Percentiles rank a stretch among this genome's conserved stretches.
phyloP scores from a whole-genome alignment of 768 basidiomycete genomes.

The Multifurca ochricompacta region DNA sequence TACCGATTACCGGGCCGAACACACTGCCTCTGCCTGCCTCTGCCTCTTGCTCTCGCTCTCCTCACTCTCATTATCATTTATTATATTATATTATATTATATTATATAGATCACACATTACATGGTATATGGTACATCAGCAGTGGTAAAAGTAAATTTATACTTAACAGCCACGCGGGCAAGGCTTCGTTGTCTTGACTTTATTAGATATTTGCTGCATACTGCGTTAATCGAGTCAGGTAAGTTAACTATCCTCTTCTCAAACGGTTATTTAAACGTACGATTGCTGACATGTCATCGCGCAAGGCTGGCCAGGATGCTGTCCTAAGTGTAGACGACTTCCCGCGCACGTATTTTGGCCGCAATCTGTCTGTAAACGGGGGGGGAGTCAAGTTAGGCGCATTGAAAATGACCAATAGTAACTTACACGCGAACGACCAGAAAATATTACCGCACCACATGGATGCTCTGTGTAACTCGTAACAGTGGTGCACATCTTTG shows the following conservation, averaged over 20 bases:
- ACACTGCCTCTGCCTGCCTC: too few species aligned
- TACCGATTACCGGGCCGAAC: background rate
- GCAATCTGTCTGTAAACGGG: slow-evolving; percentile 8
- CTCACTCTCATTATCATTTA: too few species aligned
- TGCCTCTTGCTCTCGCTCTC: too few species aligned
- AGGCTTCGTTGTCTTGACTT: slow-evolving; percentile 2
- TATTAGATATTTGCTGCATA: background rate
- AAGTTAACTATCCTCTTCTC: background rate
- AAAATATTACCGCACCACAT: slow-evolving; percentile 8
- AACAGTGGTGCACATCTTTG: slow-evolving; percentile 10
- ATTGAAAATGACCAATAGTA: background rate
- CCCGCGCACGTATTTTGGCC: slow-evolving; percentile 9
- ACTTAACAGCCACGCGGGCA: slow-evolving; percentile 14
- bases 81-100: too few species aligned
- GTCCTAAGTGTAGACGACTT: slow-evolving; percentile 2
- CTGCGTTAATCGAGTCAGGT: background rate
- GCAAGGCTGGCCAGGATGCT: slow-evolving; percentile 10
- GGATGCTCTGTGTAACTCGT: slow-evolving; percentile 11
- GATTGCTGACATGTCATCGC: slow-evolving; percentile 10
- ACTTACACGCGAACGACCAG: slow-evolving; percentile 11
- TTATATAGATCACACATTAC: too few species aligned
- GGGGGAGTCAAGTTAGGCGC: background rate
- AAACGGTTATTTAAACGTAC: too few species aligned
- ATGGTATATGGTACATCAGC: too few species aligned
- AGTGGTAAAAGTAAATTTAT: too few species aligned